A percentile compares a stretch with the other conserved stretches of the same genome.
phyloP scores from a whole-genome alignment of 805 yeast species.

The Candida sakaeoensis region DNA sequence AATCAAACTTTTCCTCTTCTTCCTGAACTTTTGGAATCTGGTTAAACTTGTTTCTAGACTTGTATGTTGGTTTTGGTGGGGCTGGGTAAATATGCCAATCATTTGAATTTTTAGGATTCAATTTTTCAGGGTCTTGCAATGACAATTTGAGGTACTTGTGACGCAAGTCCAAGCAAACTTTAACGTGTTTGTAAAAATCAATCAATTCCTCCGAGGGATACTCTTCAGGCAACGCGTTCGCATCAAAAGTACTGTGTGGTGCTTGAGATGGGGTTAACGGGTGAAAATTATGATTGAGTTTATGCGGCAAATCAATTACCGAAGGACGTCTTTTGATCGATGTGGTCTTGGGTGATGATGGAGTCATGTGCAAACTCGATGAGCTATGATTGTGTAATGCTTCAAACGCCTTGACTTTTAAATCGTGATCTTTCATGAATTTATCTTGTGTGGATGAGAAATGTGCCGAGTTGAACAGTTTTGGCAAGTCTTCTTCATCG shows the following conservation, averaged over 20 bases:
- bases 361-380: conserved; percentile 6
- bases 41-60: conserved; percentile 56
- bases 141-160: conserved; percentile 71
- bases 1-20: conserved; percentile 50
- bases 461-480: conserved; percentile 46
- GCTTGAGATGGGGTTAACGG: conserved; percentile 13
- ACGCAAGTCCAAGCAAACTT: conserved; percentile 67
- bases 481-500: conserved; percentile 27
- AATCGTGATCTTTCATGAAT: conserved; percentile 61
- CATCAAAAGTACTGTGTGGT: conserved; percentile 7
- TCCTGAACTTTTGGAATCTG: conserved; percentile 34
- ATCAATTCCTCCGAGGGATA: conserved; percentile 66
- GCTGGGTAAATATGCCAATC: conserved; percentile 85
- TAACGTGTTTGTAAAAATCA: conserved; percentile 58
- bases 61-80: conserved; percentile 84
- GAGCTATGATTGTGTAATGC: conserved; percentile 26
- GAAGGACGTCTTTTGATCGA: conserved; percentile 30
- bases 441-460: conserved; percentile 65
- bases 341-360: conserved; percentile 12
- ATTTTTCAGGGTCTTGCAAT: conserved; percentile 57
- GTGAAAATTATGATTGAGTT: conserved; percentile 8
- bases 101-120: conserved; percentile 78
- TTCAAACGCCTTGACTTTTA: conserved; percentile 59
- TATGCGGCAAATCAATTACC: conserved; percentile 35
- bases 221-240: conserved; percentile 35